phyloP scores from a whole-genome alignment of 139 green algal genomes.

The Chlorella vulgaris region DNA sequence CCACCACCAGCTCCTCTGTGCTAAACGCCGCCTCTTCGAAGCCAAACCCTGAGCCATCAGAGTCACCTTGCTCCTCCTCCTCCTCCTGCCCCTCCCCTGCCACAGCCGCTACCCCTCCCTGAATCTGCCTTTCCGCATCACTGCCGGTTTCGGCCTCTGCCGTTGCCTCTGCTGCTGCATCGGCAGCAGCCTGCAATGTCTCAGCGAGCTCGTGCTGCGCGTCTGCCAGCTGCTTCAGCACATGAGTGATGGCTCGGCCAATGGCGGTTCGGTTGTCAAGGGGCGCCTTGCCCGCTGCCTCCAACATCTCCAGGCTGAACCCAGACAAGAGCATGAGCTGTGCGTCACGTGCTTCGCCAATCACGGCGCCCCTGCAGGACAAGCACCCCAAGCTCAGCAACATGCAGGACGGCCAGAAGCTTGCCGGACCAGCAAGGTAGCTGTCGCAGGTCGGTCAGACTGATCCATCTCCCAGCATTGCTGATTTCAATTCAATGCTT shows the following conservation, averaged over 20 bases:
- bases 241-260: conserved; percentile 22
- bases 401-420: not conserved
- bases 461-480: too few species aligned
- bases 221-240: conserved; percentile 30
- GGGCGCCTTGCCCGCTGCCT: conserved; percentile 4
- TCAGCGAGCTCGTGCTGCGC: not conserved
- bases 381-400: not conserved
- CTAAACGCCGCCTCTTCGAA: not conserved
- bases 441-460: too few species aligned
- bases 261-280: conserved; percentile 24
- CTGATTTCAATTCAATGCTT: too few species aligned
- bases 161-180: not conserved
- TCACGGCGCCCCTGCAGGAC: conserved; percentile 18
- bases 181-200: not conserved
- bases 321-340: conserved; percentile 26
- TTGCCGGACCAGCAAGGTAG: too few species aligned
- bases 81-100: not conserved
- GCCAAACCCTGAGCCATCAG: conserved; percentile 8
- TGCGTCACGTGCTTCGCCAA: not conserved
- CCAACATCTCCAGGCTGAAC: conserved; percentile 22
- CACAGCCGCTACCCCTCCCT: not conserved
- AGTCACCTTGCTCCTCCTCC: not conserved
- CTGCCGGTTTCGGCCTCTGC: not conserved
- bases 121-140: not conserved
- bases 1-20: not conserved